Conservation (phyloP, 129 eudicot genomes). For the Helichrysum umbraculigerum region DNA sequence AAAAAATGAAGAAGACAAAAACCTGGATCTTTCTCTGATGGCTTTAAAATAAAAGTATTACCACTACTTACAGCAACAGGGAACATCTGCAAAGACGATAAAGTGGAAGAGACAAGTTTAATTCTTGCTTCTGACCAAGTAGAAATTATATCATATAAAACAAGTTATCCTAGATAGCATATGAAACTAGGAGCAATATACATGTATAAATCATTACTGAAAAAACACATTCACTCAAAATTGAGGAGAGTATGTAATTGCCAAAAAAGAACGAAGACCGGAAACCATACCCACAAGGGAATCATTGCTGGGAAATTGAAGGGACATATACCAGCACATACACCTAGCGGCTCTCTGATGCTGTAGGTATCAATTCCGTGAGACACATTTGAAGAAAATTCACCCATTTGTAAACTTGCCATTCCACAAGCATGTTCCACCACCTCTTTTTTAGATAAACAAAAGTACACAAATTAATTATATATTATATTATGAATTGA, state of each 20-base stretch:
- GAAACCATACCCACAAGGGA: constrained; percentile 87
- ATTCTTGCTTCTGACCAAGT: not conserved
- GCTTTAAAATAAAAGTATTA: constrained; percentile 70
- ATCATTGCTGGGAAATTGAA: constrained; percentile 99
- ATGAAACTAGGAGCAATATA: not conserved
- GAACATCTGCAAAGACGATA: constrained; percentile 67
- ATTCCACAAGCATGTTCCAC: constrained; percentile 99
- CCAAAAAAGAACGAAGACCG: constrained; percentile 12
- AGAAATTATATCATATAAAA: not conserved
- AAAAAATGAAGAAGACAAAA: constrained; percentile 6
- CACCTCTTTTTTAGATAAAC: constrained; percentile 64
- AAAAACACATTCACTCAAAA: not conserved
- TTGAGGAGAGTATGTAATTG: not conserved
- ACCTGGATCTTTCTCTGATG: constrained; percentile 94
- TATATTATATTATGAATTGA: constrained; percentile 11
- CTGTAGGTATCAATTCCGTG: constrained; percentile 96
- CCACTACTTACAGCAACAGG: constrained; percentile 92
- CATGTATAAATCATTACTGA: not conserved
- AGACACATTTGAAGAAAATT: constrained; percentile 86
- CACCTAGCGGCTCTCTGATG: constrained; percentile 96
- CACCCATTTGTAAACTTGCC: constrained; percentile 98
- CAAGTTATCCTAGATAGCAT: not conserved
- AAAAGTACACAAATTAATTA: constrained; percentile 7
- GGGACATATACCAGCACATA: constrained; percentile 99
- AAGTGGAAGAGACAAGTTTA: constrained; percentile 13